Base-by-base conservation (phyloP, 768 basidiomycete genomes). In the Hygrophorus pudorinus region DNA sequence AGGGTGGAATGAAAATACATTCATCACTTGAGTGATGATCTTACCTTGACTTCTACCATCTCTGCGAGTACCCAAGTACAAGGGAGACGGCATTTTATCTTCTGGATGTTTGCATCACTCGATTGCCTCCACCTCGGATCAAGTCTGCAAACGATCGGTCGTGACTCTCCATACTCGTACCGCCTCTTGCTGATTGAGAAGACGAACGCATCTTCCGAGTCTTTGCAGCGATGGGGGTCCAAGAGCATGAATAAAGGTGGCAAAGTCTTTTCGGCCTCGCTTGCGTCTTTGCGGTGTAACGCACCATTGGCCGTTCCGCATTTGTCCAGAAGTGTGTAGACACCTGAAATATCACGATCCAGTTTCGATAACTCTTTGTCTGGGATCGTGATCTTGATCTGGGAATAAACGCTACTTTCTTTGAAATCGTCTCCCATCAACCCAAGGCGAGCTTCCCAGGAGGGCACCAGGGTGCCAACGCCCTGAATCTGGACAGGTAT, bases 231-330 rank as follows among this genome's bases (percentile, higher is more conserved):
- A 28, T 84, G 80, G 11, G 92, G 90, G 56, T 96, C 90, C 53
- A 96, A 76, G 53, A 96, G 73, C 68, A 88, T 68, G 65, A 80
- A 90, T 9, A 96, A 57, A 0, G 82, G 75, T 0, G 83, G 80
- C 21, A 78, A 61, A 5, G 61, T 56, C 2, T 44, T 51, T n/a
- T 79, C 76, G n/a, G 65, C 68, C 0, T 59, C 44, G 8, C 60
- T 59, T 12, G 59, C 40, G 17, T 68, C 56, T 50, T 75, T 81
- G 61, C 76, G 80, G 62, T 94, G 90, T 38, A 97, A 67, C 16
- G 85, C 84, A 18, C 75, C 72, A 56, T 85, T 89, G 6, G 93
- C 89, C 1, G 88, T 89, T 5, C 92, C 91, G 46, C 93, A 97
- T 57, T 81, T 83, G 50, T 86, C 81, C 42, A 92, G 67, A 38